Base-by-base conservation (phyloP, 2,329 filamentous ascomycete species). In the Hymenoscyphus salicellus region DNA sequence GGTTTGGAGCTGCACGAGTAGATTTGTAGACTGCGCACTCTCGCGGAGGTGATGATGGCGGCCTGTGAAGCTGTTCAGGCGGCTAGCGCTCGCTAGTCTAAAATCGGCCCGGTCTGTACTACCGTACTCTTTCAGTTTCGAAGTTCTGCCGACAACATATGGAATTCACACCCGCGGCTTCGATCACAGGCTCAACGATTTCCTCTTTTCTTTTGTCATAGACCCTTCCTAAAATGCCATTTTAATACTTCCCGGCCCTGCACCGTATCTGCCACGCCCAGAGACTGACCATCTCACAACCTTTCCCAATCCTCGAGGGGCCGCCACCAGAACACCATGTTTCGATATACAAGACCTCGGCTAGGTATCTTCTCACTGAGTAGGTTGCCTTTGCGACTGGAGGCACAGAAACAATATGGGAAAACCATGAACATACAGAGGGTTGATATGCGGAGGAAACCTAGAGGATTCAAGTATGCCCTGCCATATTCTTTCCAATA, bases 321-420 rank as follows among this genome's bases (percentile, higher is more conserved):
- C 43, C 55, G 30, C 55, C 30, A 16, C 38, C 57, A 52, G 32
- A 60, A 28, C n/a, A 30, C 28, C 58, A 17, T 75, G 72, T 72
- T 73, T 43, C 65, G 70, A 64, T 67, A 62, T 28, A 63, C 73
- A 26, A 69, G 67, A 57, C 63, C 69, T 20, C 55, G 49, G 46
- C 65, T 63, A 55, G 64, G 43, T 16, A 46, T 70, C n/a, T 64
- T 72, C 17, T 67, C 68, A 5, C 62, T 68, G 38, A 73, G 70
- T 59, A 67, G 73, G 62, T 59, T 74, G 26, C 70, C 71, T 38
- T 38, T 74, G 28, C 69, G 64, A 11, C 36, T 69, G 17, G 70
- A 73, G 64, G 61, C 63, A 20, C 66, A 68, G 59, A 61, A 60
- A 43, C 69, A 72, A 36, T 60, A 60, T 20, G 70, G 69, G 26